Conservation (phyloP, 495 filamentous ascomycete species). For the Aspergillus coremiiformis region DNA sequence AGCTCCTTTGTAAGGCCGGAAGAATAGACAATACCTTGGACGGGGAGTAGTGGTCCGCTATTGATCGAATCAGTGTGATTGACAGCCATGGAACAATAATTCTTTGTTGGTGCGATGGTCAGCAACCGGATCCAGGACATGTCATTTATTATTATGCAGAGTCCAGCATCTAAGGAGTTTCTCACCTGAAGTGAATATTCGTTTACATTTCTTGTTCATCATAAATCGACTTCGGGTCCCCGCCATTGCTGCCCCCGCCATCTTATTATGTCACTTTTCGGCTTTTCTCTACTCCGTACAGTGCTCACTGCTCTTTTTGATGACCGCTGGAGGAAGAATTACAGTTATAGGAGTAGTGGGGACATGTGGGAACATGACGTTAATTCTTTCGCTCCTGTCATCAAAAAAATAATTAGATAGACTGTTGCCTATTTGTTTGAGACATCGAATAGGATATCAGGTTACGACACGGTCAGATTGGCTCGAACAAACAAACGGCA, state of each 20-base stretch:
- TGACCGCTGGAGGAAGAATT: not conserved
- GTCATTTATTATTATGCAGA: constrained; percentile 1
- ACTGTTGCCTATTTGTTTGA: not conserved
- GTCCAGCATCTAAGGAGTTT: not conserved
- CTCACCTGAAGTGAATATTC: not conserved
- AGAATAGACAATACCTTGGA: not conserved
- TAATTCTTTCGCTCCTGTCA: not conserved
- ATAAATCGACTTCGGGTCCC: not conserved
- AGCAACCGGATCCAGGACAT: not conserved
- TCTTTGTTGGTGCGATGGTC: not conserved
- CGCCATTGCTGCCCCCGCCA: not conserved
- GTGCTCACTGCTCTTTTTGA: not conserved
- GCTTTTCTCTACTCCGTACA: not conserved
- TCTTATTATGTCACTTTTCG: not conserved
- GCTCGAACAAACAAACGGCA: not conserved
- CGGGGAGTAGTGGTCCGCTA: not conserved
- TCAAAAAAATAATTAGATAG: not conserved
- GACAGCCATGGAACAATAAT: not conserved
- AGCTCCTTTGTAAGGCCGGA: not conserved
- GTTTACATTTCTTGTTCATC: not conserved
- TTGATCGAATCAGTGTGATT: not conserved
- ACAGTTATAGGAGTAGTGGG: not conserved
- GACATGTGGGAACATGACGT: not conserved
- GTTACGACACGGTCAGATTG: not conserved
- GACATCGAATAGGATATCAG: not conserved